Conservation (phyloP, 805 yeast genomes). For the Lipomyces anomalus region DNA sequence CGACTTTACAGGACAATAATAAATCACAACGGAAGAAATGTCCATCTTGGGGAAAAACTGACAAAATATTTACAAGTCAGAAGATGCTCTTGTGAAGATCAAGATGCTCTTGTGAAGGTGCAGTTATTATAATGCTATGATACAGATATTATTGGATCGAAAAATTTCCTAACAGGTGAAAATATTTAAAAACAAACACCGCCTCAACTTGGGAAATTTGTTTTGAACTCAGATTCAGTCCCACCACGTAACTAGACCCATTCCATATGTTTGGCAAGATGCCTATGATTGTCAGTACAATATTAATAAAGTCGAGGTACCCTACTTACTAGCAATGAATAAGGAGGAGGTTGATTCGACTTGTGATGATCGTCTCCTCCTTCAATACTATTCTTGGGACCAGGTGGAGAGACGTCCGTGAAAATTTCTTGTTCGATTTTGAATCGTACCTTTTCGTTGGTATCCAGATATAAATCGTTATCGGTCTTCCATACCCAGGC, state of each 20-base stretch:
- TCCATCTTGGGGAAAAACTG: too few species aligned
- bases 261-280: slow-evolving; percentile 91
- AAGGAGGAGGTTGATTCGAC: slow-evolving; percentile 51
- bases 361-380: neutral
- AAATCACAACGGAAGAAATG: too few species aligned
- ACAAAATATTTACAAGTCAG: too few species aligned
- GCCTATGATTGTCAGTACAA: too few species aligned
- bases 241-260: slow-evolving; percentile 98
- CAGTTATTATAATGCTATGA: too few species aligned
- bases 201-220: too few species aligned
- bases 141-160: neutral
- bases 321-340: slow-evolving; percentile 49
- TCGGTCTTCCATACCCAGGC: slow-evolving; percentile 95
- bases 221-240: too few species aligned
- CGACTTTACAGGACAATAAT: too few species aligned
- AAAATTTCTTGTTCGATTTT: slow-evolving; percentile 86
- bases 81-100: too few species aligned
- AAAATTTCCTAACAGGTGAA: neutral
- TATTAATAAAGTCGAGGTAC: neutral
- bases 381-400: slow-evolving; percentile 44
- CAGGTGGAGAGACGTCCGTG: slow-evolving; percentile 73
- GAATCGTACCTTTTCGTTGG: slow-evolving; percentile 86
- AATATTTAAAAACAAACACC: neutral
- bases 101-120: too few species aligned
- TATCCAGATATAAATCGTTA: slow-evolving; percentile 73